Conservation (phyloP, 1,284 basidiomycete species). For the Mycena citricolor region DNA sequence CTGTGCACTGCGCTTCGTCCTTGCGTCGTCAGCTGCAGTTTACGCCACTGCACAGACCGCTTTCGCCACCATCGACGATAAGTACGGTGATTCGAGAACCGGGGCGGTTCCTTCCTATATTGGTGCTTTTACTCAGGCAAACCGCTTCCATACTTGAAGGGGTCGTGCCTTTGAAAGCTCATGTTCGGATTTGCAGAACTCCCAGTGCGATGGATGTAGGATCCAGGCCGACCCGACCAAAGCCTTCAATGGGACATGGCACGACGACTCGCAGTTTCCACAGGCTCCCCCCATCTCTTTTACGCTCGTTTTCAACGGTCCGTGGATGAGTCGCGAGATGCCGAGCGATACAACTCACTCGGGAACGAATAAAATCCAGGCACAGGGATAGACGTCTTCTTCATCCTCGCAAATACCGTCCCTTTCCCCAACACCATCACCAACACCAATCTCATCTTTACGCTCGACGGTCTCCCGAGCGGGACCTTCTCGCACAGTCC, state of each 20-base stretch:
- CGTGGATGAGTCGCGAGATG: too few relatives aligned
- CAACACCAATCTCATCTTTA: conserved; percentile 10
- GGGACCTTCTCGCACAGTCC: conserved; percentile 2
- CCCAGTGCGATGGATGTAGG: conserved; percentile 7
- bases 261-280: conserved; percentile 12
- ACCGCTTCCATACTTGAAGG: conserved; percentile 3
- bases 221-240: conserved; percentile 3
- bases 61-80: conserved; percentile 18
- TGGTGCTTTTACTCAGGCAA: too few relatives aligned
- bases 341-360: too few relatives aligned
- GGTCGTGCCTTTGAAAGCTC: neutral
- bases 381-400: conserved; percentile 10
- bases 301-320: conserved; percentile 17
- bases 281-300: conserved; percentile 1
- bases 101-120: conserved; percentile 9
- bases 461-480: conserved; percentile 5
- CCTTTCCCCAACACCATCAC: neutral
- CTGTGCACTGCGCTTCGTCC: too few relatives aligned
- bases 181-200: conserved; percentile 2
- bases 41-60: too few relatives aligned
- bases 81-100: conserved; percentile 8
- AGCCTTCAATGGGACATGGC: conserved; percentile 12
- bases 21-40: too few relatives aligned
- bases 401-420: conserved; percentile 11
- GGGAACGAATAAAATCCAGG: too few relatives aligned